Evolutionary conservation across 192 early-diverging fungal genomes (phyloP).

Genomic region (Pilobolus umbonatus): DNA sequence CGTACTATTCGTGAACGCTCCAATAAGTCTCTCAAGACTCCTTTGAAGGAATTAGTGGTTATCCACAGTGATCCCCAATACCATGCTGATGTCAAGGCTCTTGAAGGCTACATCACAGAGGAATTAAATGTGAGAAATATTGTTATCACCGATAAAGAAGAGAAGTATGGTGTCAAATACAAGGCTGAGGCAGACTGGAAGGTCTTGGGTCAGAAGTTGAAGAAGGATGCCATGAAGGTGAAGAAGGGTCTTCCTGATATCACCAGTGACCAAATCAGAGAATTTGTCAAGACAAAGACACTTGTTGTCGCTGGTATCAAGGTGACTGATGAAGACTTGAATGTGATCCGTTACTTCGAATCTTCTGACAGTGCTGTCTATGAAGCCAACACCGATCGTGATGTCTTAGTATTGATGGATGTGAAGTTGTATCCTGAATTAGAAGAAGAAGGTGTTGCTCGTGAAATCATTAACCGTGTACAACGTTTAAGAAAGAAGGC

Average conservation of each 20-base stretch:
- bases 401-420: conserved; percentile 88
- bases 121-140: conserved; percentile 91
- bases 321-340: conserved; percentile 78
- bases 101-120: conserved; percentile 85
- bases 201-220: conserved; percentile 83
- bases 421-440: conserved; percentile 73
- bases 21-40: conserved; percentile 90
- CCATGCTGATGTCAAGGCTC: conserved; percentile 77
- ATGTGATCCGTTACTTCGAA: conserved; percentile 85
- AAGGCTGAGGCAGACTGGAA: conserved; percentile 86
- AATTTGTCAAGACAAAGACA: conserved; percentile 63
- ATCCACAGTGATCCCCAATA: conserved; percentile 86
- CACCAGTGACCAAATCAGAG: conserved; percentile 71
- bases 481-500: conserved; percentile 97
- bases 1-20: conserved; percentile 88
- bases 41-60: conserved; percentile 87
- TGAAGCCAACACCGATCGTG: conserved; percentile 74
- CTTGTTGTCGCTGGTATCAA: conserved; percentile 77
- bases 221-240: conserved; percentile 84
- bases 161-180: conserved; percentile 91
- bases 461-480: conserved; percentile 95
- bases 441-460: conserved; percentile 84
- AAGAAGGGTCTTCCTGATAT: conserved; percentile 77
- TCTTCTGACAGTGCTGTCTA: conserved; percentile 54
- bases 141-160: conserved; percentile 86